Evolutionary conservation across 2,329 filamentous ascomycete species (phyloP).

Genomic region (Trichoderma sp.): DNA sequence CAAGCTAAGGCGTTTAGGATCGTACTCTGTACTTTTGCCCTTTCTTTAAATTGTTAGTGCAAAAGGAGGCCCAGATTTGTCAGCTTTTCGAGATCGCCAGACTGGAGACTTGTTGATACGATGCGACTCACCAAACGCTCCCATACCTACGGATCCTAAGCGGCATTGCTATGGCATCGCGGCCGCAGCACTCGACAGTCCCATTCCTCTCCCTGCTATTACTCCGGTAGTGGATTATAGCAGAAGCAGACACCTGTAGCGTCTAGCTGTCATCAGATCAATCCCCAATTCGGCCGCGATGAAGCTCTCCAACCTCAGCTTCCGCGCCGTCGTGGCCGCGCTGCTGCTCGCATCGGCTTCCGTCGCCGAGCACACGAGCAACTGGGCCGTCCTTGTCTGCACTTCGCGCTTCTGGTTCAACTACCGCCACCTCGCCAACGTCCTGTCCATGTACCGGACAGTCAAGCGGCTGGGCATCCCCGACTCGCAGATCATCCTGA

Average conservation of each 20-base stretch:
- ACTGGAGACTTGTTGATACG: not conserved
- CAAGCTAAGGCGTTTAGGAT: no score
- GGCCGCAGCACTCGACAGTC: not conserved
- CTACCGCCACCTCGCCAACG: constrained; percentile 97
- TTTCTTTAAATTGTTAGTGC: not conserved
- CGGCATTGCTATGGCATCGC: constrained; percentile 18
- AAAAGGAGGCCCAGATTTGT: constrained; percentile 23
- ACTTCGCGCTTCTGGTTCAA: constrained; percentile 99
- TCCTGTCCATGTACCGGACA: constrained; percentile 94
- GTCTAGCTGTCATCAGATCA: not conserved
- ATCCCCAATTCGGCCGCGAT: constrained; percentile 42
- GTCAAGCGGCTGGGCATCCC: constrained; percentile 97
- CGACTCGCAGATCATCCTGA: constrained; percentile 98
- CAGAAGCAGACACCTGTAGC: not conserved
- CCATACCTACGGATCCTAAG: not conserved
- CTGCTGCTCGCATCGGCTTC: constrained; percentile 51
- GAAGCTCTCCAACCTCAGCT: constrained; percentile 52
- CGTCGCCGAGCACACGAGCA: constrained; percentile 84
- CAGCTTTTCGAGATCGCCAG: constrained; percentile 7
- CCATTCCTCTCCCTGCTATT: not conserved
- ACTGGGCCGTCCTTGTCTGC: constrained; percentile 98
- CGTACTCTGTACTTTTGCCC: not conserved
- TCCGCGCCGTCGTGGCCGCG: constrained; percentile 53
- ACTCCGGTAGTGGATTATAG: not conserved
- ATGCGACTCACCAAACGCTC: not conserved